Conservation (phyloP, 495 filamentous ascomycete genomes). For the Xylaria nigripes region DNA sequence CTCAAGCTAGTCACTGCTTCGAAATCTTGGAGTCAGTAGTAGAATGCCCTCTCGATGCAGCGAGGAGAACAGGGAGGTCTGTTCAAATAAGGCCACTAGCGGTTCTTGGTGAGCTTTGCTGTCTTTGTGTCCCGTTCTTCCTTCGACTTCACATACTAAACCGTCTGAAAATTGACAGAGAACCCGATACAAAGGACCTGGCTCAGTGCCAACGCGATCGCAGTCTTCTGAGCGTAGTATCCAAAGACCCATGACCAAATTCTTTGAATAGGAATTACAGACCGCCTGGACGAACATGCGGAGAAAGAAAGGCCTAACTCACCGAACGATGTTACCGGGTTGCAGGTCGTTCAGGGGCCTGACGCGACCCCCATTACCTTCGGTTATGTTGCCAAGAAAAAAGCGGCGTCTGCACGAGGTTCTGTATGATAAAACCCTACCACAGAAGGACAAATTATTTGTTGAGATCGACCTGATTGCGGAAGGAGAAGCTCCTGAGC, state of each 20-base stretch:
- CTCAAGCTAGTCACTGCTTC: neutral
- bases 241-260: neutral
- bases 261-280: neutral
- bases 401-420: neutral
- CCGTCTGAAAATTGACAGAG: neutral
- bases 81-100: conserved; percentile 5
- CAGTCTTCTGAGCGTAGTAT: neutral
- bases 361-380: conserved; percentile 2
- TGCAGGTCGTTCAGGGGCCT: conserved; percentile 1
- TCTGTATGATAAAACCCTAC: neutral
- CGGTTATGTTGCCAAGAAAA: conserved; percentile 1
- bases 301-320: neutral
- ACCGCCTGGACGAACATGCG: neutral
- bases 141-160: neutral
- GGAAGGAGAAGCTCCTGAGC: neutral
- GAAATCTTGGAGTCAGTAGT: neutral
- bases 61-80: neutral
- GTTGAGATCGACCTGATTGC: conserved; percentile 6
- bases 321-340: neutral
- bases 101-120: conserved; percentile 5
- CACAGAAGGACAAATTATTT: conserved; percentile 8
- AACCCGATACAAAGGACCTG: neutral
- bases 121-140: neutral
- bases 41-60: neutral
- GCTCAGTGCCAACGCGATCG: neutral